phyloP scores from a whole-genome alignment of 78 protist genomes.

The Salpingoeca rosetta region DNA sequence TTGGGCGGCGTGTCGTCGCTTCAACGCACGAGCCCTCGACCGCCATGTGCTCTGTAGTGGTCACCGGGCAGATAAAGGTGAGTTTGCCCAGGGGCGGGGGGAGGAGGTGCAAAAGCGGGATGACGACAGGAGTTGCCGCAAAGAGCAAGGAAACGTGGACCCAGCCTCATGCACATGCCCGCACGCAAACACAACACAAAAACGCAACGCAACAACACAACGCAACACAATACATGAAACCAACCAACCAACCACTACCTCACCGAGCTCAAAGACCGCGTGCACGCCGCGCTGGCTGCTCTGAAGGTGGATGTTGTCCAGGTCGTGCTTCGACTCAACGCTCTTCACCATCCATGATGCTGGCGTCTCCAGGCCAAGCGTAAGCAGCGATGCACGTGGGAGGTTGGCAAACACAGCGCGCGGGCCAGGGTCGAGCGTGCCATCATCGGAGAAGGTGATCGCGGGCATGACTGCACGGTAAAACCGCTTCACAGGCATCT shows the following conservation, averaged over 20 bases:
- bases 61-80: no score
- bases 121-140: no score
- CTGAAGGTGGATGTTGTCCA: constrained; percentile 46
- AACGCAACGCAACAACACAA: no score
- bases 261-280: constrained; percentile 19
- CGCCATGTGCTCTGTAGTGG: no score
- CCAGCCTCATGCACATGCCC: no score
- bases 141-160: no score
- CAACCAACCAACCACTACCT: constrained; percentile 3
- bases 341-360: constrained; percentile 33
- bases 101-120: no score
- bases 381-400: background rate
- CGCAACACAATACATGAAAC: no score
- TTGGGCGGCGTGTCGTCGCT: constrained; percentile 5
- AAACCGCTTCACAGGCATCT: background rate
- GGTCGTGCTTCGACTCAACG: constrained; percentile 16
- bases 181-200: no score
- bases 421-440: background rate
- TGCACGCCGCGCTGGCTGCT: background rate
- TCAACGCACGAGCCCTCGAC: background rate
- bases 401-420: background rate
- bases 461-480: background rate
- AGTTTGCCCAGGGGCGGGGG: no score
- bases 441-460: background rate
- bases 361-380: constrained; percentile 22